Evolutionary conservation across 2,329 filamentous ascomycete genomes (phyloP).

Genomic region (Aspergillus candidus): DNA sequence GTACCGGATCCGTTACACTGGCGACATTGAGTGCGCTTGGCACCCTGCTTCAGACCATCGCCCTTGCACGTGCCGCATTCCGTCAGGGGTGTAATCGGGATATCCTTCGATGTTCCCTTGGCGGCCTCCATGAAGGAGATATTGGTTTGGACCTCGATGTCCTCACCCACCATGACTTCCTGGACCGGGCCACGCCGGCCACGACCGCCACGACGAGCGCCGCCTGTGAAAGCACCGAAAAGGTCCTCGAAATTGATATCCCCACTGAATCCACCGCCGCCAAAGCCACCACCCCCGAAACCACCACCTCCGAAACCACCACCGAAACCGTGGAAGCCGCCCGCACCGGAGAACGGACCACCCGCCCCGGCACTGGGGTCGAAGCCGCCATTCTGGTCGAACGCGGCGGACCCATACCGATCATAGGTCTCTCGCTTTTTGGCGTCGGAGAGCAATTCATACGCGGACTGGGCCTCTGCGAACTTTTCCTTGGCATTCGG

Average conservation of each 20-base stretch:
- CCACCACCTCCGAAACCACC: slow-evolving; percentile 49
- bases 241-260: slow-evolving; percentile 96
- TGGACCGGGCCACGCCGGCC: slow-evolving; percentile 65
- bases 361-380: slow-evolving; percentile 60
- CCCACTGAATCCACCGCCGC: slow-evolving; percentile 59
- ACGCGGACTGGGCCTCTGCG: slow-evolving; percentile 83
- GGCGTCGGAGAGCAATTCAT: slow-evolving; percentile 86
- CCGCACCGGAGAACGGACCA: slow-evolving; percentile 52
- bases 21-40: slow-evolving; percentile 66
- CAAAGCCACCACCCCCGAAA: slow-evolving; percentile 46
- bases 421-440: slow-evolving; percentile 92
- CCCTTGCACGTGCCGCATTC: slow-evolving; percentile 78
- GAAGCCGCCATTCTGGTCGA: slow-evolving; percentile 64
- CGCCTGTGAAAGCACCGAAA: slow-evolving; percentile 76
- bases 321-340: slow-evolving; percentile 55
- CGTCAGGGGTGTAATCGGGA: slow-evolving; percentile 74
- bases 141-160: slow-evolving; percentile 88
- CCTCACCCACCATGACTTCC: slow-evolving; percentile 83
- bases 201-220: slow-evolving; percentile 47
- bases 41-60: slow-evolving; percentile 75
- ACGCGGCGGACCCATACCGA: slow-evolving; percentile 76
- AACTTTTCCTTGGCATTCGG: slow-evolving; percentile 90
- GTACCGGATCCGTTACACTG: slow-evolving; percentile 81
- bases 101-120: slow-evolving; percentile 83
- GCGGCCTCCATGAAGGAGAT: slow-evolving; percentile 96